phyloP scores from a whole-genome alignment of 192 early-diverging fungal species.

The Spinellus fusiger region DNA sequence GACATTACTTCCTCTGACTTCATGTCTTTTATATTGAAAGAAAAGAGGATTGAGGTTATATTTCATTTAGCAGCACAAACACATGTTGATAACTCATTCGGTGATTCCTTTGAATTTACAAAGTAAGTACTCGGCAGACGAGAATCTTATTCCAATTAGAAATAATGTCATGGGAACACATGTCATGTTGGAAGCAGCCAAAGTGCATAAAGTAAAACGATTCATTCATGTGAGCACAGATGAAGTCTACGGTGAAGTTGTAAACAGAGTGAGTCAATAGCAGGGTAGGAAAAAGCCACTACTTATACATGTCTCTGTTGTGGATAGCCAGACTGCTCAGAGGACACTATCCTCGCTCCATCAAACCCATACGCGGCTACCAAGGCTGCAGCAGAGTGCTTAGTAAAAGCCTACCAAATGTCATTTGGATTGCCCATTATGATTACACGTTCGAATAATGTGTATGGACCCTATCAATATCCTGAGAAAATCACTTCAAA shows the following conservation, averaged over 20 bases:
- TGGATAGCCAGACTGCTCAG: conserved; percentile 53
- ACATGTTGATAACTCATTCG: conserved; percentile 83
- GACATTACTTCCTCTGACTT: conserved; percentile 63
- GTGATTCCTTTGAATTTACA: conserved; percentile 75
- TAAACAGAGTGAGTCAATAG: conserved; percentile 35
- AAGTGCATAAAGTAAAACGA: conserved; percentile 40
- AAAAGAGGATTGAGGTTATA: conserved; percentile 67
- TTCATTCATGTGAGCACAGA: conserved; percentile 80
- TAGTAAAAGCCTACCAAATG: conserved; percentile 70
- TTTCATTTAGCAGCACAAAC: conserved; percentile 79
- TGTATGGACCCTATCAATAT: conserved; percentile 77
- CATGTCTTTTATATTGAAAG: conserved; percentile 53
- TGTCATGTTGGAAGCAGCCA: conserved; percentile 68
- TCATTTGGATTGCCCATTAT: conserved; percentile 73
- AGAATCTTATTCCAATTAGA: conserved; percentile 5
- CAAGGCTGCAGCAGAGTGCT: conserved; percentile 79
- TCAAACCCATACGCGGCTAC: conserved; percentile 81
- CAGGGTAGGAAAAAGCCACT: not conserved
- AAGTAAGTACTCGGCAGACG: conserved; percentile 22
- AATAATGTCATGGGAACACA: conserved; percentile 83
- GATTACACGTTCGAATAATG: conserved; percentile 76
- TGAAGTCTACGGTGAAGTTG: conserved; percentile 77
- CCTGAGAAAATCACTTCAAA: conserved; percentile 85
- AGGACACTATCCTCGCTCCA: conserved; percentile 59
- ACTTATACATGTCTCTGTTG: not conserved